Conservation (phyloP, 257 asterid species). For the Nicotiana undulata region DNA sequence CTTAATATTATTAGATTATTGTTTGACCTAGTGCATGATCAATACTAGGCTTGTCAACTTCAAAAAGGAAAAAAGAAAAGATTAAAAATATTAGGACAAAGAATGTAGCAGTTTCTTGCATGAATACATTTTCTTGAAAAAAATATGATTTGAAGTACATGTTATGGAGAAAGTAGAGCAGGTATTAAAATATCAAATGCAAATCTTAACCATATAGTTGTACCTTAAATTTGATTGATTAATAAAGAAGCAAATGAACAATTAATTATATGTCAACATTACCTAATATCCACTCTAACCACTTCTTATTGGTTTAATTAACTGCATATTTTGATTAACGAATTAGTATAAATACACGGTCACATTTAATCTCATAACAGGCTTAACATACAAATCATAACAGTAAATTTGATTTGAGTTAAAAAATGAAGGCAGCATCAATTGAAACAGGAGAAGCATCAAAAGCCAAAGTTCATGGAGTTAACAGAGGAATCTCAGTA, state of each 20-base stretch:
- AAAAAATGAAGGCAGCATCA: slow-evolving; percentile 36
- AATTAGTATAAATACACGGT: neutral
- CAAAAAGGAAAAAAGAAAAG: too few relatives aligned
- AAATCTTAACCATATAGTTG: neutral
- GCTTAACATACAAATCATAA: neutral
- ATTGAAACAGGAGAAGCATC: slow-evolving; percentile 19
- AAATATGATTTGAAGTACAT: neutral
- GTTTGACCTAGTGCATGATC: neutral
- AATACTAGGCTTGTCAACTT: too few relatives aligned
- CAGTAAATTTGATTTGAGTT: neutral
- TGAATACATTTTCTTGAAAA: neutral
- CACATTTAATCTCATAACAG: neutral
- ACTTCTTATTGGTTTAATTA: neutral
- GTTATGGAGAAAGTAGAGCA: slow-evolving; percentile 7
- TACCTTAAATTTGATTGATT: neutral
- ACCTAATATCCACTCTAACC: neutral
- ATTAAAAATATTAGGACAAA: neutral
- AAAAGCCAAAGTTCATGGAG: neutral
- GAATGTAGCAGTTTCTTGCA: neutral
- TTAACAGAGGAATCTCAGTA: slow-evolving; percentile 41
- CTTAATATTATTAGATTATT: neutral
- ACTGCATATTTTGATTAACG: neutral
- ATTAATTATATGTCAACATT: neutral
- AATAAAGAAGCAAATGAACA: neutral
- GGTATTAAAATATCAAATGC: neutral